Evolutionary conservation across 495 filamentous ascomycete species (phyloP).

Genomic region (Aspergillus coremiiformis): DNA sequence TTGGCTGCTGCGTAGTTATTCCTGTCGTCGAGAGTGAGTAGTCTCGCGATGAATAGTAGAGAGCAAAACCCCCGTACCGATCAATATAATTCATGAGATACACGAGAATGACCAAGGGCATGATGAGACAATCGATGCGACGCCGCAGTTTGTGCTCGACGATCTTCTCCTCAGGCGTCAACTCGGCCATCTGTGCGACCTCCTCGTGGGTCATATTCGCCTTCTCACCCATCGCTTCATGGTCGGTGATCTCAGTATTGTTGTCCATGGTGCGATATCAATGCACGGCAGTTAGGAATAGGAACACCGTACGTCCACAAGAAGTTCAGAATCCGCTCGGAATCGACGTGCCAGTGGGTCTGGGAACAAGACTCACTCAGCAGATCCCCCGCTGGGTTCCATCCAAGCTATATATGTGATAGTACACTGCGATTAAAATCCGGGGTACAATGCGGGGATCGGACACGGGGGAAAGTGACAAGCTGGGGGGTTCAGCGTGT

Average conservation of each 20-base stretch:
- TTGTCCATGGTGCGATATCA: constrained; percentile 1
- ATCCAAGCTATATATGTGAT: neutral
- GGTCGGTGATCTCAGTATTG: constrained; percentile 22
- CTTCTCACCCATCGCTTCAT: constrained; percentile 37
- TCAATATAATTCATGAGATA: constrained; percentile 55
- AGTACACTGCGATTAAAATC: too few species aligned
- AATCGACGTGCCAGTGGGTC: too few species aligned
- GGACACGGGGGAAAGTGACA: neutral
- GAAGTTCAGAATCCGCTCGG: too few species aligned
- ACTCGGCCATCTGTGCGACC: constrained; percentile 28
- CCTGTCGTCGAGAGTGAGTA: constrained; percentile 17
- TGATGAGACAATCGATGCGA: constrained; percentile 46
- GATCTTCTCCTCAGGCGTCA: constrained; percentile 39
- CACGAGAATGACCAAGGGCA: constrained; percentile 49
- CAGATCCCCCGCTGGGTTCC: too few species aligned
- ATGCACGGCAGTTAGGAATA: neutral
- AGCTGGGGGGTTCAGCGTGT: too few species aligned
- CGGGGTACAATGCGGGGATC: too few species aligned
- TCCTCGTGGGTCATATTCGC: constrained; percentile 37
- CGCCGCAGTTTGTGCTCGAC: constrained; percentile 41
- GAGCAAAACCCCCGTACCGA: constrained; percentile 20
- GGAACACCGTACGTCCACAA: too few species aligned
- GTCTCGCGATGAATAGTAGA: neutral
- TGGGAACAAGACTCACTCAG: too few species aligned
- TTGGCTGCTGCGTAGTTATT: constrained; percentile 52